These are phyloP conservation scores for Hymenoscyphus albidus DNA, from an alignment of 2,329 filamentous ascomycete species.

Conservation along the genomic window DNA sequence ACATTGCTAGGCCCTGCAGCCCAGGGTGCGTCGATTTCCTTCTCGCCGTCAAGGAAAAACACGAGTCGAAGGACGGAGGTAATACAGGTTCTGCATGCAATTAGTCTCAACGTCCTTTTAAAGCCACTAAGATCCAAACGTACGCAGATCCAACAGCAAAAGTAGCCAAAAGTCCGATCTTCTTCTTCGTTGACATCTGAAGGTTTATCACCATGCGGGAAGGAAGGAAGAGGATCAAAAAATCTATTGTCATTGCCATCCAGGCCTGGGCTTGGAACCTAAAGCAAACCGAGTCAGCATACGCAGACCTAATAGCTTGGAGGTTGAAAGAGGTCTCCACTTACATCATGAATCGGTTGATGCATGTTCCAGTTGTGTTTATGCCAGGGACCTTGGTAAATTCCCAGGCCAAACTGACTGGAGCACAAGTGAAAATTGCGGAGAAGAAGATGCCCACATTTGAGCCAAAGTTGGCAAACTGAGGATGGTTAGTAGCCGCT, in stretches of 20 bases:
- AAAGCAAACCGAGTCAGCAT: no score
- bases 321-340: no score
- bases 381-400: background rate
- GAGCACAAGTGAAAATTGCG: background rate
- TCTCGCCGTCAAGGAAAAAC: background rate
- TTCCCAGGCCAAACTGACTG: slow-evolving; percentile 1
- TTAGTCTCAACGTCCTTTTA: background rate
- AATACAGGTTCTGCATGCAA: background rate
- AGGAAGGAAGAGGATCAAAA: slow-evolving; percentile 1
- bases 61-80: slow-evolving; percentile 6
- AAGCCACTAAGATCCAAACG: background rate
- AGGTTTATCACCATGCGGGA: slow-evolving; percentile 2
- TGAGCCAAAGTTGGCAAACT: slow-evolving; percentile 3
- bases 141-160: slow-evolving; percentile 8
- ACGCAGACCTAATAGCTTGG: no score
- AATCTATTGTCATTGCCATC: background rate
- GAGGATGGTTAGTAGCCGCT: no score
- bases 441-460: slow-evolving; percentile 1
- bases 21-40: background rate
- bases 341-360: background rate
- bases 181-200: slow-evolving; percentile 7
- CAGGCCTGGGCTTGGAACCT: background rate
- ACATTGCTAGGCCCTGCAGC: background rate
- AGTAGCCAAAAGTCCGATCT: background rate
- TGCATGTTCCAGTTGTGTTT: background rate